phyloP scores from a whole-genome alignment of 1,284 basidiomycete genomes.

The Microbotryum silenes-acaulis region DNA sequence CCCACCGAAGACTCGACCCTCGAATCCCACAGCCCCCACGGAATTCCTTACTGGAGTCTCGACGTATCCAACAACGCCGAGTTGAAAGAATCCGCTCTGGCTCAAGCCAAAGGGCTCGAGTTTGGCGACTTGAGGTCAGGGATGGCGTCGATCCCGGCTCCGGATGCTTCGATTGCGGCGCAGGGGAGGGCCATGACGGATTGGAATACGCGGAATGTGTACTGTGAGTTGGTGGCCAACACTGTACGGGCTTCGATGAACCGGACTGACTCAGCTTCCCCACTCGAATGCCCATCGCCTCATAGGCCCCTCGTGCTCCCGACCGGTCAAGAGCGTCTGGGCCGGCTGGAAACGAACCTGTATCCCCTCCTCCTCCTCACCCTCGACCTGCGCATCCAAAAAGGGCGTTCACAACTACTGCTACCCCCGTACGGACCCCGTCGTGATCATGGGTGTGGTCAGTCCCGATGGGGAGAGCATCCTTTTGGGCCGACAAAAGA shows the following conservation, averaged over 20 bases:
- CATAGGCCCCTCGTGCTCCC: constrained; percentile 73
- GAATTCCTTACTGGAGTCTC: constrained; percentile 69
- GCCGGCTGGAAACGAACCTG: constrained; percentile 92
- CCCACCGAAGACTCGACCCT: constrained; percentile 37
- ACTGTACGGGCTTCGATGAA: constrained; percentile 11
- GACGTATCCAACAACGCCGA: constrained; percentile 56
- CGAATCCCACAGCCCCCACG: constrained; percentile 56
- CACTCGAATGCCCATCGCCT: constrained; percentile 13
- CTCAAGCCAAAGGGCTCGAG: constrained; percentile 44
- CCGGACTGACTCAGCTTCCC: constrained; percentile 2
- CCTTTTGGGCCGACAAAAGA: constrained; percentile 68
- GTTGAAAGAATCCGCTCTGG: constrained; percentile 44
- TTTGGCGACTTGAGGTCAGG: constrained; percentile 53
- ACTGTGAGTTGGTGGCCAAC: constrained; percentile 40
- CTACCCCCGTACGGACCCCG: constrained; percentile 58
- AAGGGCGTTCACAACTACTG: constrained; percentile 76
- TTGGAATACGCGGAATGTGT: constrained; percentile 78
- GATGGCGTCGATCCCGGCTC: constrained; percentile 43
- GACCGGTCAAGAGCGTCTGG: constrained; percentile 77
- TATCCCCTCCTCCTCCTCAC: constrained; percentile 43
- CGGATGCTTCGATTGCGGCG: constrained; percentile 66
- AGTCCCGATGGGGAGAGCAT: constrained; percentile 66
- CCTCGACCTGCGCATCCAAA: constrained; percentile 43
- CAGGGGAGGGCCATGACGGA: constrained; percentile 70
- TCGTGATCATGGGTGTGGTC: constrained; percentile 86